A percentile compares a stretch with the other conserved stretches of the same genome.
These are phyloP conservation scores for Dendrobium nobile DNA, from an alignment of 106 monocot species.

Conservation along the genomic window DNA sequence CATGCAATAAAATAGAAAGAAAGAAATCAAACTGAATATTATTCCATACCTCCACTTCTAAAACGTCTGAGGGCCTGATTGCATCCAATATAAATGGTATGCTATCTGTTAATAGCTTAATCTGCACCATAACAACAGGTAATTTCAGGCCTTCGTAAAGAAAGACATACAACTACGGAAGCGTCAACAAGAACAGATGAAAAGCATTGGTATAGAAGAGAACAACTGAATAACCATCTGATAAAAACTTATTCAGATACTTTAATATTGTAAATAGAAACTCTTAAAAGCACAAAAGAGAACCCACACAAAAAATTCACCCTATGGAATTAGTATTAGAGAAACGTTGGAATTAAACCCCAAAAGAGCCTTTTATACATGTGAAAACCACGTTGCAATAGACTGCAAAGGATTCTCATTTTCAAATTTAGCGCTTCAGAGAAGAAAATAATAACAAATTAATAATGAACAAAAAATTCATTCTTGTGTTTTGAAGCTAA, in stretches of 20 bases:
- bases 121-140: conserved; percentile 14
- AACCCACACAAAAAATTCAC: background rate
- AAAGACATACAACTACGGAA: background rate
- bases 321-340: background rate
- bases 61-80: conserved; percentile 15
- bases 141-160: background rate
- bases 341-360: background rate
- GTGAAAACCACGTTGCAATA: background rate
- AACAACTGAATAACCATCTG: background rate
- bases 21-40: background rate
- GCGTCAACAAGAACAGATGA: background rate
- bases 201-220: background rate
- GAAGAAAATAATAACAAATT: background rate
- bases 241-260: background rate
- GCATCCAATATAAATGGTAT: conserved; percentile 28
- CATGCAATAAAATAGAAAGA: background rate
- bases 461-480: background rate
- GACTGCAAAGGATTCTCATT: background rate
- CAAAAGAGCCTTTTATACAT: background rate
- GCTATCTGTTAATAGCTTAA: conserved; percentile 29
- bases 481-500: background rate
- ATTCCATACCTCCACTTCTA: conserved; percentile 39
- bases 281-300: background rate
- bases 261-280: background rate
- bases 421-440: background rate